phyloP scores from a whole-genome alignment of 1,284 basidiomycete genomes.

The Fomitopsis betulina region DNA sequence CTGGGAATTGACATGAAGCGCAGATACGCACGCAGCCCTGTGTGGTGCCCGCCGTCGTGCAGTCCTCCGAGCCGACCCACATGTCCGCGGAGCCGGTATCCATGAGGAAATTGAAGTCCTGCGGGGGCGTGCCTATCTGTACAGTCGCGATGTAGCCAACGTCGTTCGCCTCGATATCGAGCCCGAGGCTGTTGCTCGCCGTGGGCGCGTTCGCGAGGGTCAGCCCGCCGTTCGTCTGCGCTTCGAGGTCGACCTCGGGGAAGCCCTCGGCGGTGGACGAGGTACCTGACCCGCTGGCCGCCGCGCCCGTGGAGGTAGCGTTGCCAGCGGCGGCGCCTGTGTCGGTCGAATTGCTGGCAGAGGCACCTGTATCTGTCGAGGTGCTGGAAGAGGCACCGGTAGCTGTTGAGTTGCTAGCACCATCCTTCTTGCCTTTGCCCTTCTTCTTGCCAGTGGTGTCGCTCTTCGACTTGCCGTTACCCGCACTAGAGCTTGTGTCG shows the following conservation, averaged over 20 bases:
- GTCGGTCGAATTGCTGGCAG: background rate
- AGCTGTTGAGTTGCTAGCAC: background rate
- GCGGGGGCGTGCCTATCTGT: slow-evolving; percentile 75
- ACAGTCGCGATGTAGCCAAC: slow-evolving; percentile 68
- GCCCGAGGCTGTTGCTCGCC: slow-evolving; percentile 57
- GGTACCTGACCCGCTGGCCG: slow-evolving; percentile 3
- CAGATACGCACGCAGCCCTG: slow-evolving; percentile 41
- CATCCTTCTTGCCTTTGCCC: background rate
- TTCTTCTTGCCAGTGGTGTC: background rate
- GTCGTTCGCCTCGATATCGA: slow-evolving; percentile 63
- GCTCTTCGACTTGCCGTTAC: background rate
- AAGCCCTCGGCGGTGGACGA: slow-evolving; percentile 9
- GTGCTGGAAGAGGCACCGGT: slow-evolving; percentile 12
- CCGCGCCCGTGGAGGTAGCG: slow-evolving; percentile 8
- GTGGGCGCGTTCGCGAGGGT: slow-evolving; percentile 50
- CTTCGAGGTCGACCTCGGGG: slow-evolving; percentile 30
- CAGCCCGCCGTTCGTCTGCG: slow-evolving; percentile 36
- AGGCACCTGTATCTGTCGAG: slow-evolving; percentile 3
- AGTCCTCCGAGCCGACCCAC: slow-evolving; percentile 69
- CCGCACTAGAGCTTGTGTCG: background rate
- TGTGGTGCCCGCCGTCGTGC: slow-evolving; percentile 41
- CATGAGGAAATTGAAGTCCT: slow-evolving; percentile 71
- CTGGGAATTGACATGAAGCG: slow-evolving; percentile 1
- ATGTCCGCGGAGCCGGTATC: slow-evolving; percentile 86
- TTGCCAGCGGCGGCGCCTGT: background rate